Base-by-base conservation (phyloP, 2,329 filamentous ascomycete genomes). In the Colletotrichum paranaense region DNA sequence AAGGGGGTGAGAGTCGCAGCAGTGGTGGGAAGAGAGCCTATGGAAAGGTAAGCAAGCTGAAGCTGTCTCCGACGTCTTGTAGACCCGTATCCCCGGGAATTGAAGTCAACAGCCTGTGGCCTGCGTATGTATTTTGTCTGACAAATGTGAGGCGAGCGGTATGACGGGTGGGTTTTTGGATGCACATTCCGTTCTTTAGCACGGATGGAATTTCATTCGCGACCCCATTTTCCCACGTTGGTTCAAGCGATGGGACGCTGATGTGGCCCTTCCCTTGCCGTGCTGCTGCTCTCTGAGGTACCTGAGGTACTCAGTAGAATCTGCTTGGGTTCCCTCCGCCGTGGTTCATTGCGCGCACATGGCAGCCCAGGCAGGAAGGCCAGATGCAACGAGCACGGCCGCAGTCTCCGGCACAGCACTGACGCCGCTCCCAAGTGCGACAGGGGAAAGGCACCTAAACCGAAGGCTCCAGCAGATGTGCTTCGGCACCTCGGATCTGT, bases 361-460 rank as follows among this genome's bases (percentile, higher is more conserved):
- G 68, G 57, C 68, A 72, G 56, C 30, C 66, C 49, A 56, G 68
- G 46, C 53, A 56, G 53, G 60, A 59, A 59, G 28, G 26, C 46
- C 35, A 49, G n/a, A 70, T 57, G 38, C 26, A 60, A 62, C 57
- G 49, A 53, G 57, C 69, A 72, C 70, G 59, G 66, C 38, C 59
- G 46, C 42, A 60, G 58, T 68, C 38, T 72, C 57, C 58, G 69
- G 69, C 69, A 68, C 52, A 63, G 69, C 58, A 68, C 58, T 68
- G 69, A 68, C 68, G 49, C 16, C 53, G 32, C 42, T 46, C 38
- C 68, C 28, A 57, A 57, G 63, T 60, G 30, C 46, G 55, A 42
- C 53, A 60, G 56, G 58, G 62, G 24, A 65, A 65, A 28, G 57
- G 58, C 16, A 26, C 35, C 35, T 19, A 42, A 42, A 5, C 5